A percentile compares a stretch with the other conserved stretches of the same genome.
Evolutionary conservation across 2,329 filamentous ascomycete species (phyloP).

Genomic region (Aspergillus sp.): DNA sequence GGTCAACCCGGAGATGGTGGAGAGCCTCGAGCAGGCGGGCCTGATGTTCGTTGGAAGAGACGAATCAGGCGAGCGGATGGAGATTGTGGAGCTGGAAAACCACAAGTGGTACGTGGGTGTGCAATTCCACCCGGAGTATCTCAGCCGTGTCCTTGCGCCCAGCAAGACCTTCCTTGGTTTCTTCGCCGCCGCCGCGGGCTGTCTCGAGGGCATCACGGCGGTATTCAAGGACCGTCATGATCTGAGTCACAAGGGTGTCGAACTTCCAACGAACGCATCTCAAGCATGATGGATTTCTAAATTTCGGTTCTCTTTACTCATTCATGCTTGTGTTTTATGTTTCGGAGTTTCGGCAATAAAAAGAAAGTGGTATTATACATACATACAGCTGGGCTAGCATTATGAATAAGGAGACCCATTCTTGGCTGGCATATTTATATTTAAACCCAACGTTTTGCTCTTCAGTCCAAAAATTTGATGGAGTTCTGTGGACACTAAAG

Average conservation of each 20-base stretch:
- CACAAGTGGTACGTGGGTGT: constrained; percentile 81
- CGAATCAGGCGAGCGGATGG: constrained; percentile 68
- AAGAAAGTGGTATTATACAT: not conserved
- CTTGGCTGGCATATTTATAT: too few species aligned
- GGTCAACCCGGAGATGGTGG: constrained; percentile 73
- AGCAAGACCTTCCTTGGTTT: constrained; percentile 75
- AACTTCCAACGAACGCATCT: not conserved
- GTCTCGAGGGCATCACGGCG: constrained; percentile 43
- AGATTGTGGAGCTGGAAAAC: constrained; percentile 71
- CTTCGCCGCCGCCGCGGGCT: constrained; percentile 66
- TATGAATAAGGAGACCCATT: too few species aligned
- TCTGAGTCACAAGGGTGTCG: constrained; percentile 9
- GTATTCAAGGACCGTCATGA: constrained; percentile 15
- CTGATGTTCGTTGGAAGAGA: constrained; percentile 74
- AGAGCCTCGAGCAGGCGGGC: constrained; percentile 58
- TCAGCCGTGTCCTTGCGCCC: constrained; percentile 64
- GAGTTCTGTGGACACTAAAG: too few species aligned
- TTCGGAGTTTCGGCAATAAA: not conserved
- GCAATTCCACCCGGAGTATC: constrained; percentile 84
- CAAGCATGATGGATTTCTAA: not conserved
- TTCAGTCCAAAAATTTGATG: too few species aligned
- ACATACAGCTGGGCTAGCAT: too few species aligned
- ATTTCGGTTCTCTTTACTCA: not conserved
- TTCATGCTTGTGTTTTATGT: not conserved
- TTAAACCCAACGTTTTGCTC: too few species aligned